Evolutionary conservation across 2,329 filamentous ascomycete species (phyloP).

Genomic region (Talaromyces sp.): DNA sequence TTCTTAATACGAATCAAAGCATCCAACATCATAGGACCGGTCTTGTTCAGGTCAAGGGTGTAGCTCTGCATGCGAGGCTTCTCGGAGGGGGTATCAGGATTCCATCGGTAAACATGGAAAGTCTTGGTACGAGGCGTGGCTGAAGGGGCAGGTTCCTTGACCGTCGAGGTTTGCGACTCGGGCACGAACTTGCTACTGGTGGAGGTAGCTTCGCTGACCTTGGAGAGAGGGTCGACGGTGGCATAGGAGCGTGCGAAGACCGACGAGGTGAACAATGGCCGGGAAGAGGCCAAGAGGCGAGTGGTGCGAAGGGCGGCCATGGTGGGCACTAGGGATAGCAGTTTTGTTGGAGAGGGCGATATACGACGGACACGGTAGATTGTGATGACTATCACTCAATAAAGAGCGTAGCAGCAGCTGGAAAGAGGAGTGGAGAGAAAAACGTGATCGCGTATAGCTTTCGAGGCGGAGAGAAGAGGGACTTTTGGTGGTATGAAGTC

Average conservation of each 20-base stretch:
- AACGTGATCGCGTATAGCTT: background rate
- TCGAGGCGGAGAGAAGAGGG: background rate
- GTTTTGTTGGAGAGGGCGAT: background rate
- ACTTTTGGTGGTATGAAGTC: constrained; percentile 9
- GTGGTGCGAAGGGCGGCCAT: constrained; percentile 51
- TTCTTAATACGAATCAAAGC: constrained; percentile 98
- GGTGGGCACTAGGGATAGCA: constrained; percentile 20
- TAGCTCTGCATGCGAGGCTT: constrained; percentile 97
- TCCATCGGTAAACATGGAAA: constrained; percentile 99
- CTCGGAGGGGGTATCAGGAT: constrained; percentile 82
- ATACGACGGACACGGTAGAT: background rate
- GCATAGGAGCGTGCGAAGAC: constrained; percentile 44
- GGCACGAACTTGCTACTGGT: constrained; percentile 36
- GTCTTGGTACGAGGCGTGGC: constrained; percentile 71
- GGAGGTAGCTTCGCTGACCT: constrained; percentile 28
- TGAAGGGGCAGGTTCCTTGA: constrained; percentile 58
- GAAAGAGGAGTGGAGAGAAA: constrained; percentile 11
- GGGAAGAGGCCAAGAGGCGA: constrained; percentile 42
- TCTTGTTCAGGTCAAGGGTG: constrained; percentile 96
- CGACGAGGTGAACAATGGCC: constrained; percentile 40
- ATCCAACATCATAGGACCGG: constrained; percentile 96
- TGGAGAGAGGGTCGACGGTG: constrained; percentile 40
- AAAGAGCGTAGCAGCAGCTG: constrained; percentile 11
- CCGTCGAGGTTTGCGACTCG: constrained; percentile 56
- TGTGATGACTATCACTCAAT: constrained; percentile 11